Percentiles rank a stretch among this genome's conserved stretches.
These are phyloP conservation scores for Leucosporidium creatinivorum DNA, from an alignment of 768 basidiomycete species.

Conservation along the genomic window DNA sequence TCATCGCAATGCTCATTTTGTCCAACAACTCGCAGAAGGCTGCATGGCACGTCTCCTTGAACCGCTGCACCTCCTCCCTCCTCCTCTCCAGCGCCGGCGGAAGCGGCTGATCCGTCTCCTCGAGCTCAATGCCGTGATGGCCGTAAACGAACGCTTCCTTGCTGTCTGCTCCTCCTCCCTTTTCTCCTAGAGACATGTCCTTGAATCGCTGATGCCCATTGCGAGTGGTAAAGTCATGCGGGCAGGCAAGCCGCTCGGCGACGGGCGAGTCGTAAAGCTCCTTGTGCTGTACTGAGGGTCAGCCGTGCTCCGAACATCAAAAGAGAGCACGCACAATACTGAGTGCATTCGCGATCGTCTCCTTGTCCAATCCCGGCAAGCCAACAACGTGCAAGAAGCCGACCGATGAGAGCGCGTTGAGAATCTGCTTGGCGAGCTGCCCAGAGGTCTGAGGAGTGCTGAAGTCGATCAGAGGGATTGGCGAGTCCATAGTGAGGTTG, in stretches of 20 bases:
- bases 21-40: neutral
- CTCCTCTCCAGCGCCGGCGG: neutral
- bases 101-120: neutral
- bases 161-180: neutral
- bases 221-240: neutral
- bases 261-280: conserved; percentile 2
- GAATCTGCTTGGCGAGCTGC: neutral
- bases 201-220: neutral
- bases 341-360: neutral
- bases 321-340: neutral
- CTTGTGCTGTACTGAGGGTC: neutral
- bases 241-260: neutral
- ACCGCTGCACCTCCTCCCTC: neutral
- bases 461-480: conserved; percentile 1
- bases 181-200: neutral
- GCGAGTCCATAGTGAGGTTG: neutral
- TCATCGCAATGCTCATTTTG: neutral
- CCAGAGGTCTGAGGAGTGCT: neutral
- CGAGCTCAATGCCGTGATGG: neutral
- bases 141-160: conserved; percentile 3
- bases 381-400: conserved; percentile 8
- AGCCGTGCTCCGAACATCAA: no score
- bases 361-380: neutral
- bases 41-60: neutral
- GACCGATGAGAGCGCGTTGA: neutral